phyloP scores from a whole-genome alignment of 352 stramenopile genomes.

The Globisporangium solare region DNA sequence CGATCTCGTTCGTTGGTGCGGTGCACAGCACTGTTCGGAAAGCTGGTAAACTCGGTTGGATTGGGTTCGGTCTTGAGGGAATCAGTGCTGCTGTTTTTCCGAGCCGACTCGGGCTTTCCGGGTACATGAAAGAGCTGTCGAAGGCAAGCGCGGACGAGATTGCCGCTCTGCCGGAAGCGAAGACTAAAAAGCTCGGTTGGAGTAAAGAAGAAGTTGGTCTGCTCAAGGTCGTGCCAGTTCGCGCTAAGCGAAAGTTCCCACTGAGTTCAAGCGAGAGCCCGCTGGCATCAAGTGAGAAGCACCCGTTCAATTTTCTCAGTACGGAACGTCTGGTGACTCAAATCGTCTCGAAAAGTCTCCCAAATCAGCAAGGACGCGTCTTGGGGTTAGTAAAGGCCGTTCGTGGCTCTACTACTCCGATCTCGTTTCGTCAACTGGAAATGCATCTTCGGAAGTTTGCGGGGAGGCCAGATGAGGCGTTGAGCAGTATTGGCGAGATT shows the following conservation, averaged over 20 bases:
- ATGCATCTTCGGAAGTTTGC: constrained; percentile 68
- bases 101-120: constrained; percentile 52
- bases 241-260: constrained; percentile 25
- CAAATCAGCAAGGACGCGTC: constrained; percentile 69
- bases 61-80: constrained; percentile 73
- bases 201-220: constrained; percentile 53
- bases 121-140: constrained; percentile 31
- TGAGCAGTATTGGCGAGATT: constrained; percentile 50
- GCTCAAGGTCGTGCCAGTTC: constrained; percentile 23
- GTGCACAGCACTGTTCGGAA: constrained; percentile 21
- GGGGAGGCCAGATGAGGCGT: constrained; percentile 61
- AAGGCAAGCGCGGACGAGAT: constrained; percentile 31
- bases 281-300: constrained; percentile 30
- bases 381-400: constrained; percentile 46
- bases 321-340: constrained; percentile 42
- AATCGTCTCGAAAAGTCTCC: constrained; percentile 53
- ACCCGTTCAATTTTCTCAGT: constrained; percentile 61
- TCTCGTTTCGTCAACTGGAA: constrained; percentile 72
- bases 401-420: constrained; percentile 40
- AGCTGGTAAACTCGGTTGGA: constrained; percentile 32
- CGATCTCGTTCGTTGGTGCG: constrained; percentile 39
- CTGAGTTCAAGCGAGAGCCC: constrained; percentile 22
- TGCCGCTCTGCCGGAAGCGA: constrained; percentile 22
- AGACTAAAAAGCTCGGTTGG: constrained; percentile 45
- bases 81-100: constrained; percentile 53